These are phyloP conservation scores for Trypanosoma scelopori DNA, from an alignment of 208 protist species.

Conservation along the genomic window DNA sequence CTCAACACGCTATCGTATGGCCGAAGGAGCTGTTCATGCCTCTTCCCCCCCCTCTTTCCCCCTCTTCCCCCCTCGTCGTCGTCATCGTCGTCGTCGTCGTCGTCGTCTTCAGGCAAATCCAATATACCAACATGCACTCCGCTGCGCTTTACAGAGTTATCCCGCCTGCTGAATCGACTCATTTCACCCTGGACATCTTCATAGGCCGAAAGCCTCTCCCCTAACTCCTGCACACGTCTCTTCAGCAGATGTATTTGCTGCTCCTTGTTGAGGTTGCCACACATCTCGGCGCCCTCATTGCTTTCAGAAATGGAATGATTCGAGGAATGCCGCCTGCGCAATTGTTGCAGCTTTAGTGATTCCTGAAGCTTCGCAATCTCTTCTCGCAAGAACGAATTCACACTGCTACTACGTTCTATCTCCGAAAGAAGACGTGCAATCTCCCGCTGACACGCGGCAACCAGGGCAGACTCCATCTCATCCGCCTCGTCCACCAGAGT, in stretches of 20 bases:
- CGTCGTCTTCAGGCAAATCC: no score
- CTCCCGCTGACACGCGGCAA: conserved; percentile 48
- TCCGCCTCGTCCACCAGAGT: conserved; percentile 36
- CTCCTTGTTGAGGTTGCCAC: conserved; percentile 69
- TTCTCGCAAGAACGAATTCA: conserved; percentile 35
- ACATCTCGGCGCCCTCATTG: neutral
- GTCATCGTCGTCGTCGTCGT: no score
- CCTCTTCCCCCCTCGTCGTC: no score
- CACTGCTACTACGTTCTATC: conserved; percentile 40
- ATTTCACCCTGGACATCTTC: neutral
- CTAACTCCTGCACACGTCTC: conserved; percentile 66
- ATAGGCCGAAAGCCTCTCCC: conserved; percentile 40
- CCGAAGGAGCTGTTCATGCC: no score
- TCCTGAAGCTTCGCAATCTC: conserved; percentile 40
- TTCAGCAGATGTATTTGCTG: conserved; percentile 85
- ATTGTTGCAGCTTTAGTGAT: neutral
- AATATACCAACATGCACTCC: no score
- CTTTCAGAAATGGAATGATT: neutral
- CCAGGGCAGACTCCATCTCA: conserved; percentile 35
- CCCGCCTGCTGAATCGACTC: no score
- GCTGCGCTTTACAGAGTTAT: no score
- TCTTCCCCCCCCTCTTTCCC: no score
- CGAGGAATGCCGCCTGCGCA: neutral
- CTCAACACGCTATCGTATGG: no score
- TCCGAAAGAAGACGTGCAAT: conserved; percentile 57